These are phyloP conservation scores for Phialophora chinensis DNA, from an alignment of 2,329 filamentous ascomycete genomes.

Conservation along the genomic window DNA sequence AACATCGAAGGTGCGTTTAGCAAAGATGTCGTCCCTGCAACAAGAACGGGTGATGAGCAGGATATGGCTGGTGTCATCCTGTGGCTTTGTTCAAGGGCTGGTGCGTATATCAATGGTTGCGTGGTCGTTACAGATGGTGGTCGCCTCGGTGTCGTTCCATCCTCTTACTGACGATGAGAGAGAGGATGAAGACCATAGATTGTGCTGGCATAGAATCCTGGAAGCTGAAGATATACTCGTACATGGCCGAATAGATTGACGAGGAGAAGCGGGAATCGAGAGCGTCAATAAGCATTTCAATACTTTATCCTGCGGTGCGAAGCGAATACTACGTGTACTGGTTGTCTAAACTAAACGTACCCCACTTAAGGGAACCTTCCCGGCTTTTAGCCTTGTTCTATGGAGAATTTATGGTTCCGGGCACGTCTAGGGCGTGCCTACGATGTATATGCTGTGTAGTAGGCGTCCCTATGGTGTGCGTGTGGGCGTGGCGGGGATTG, in stretches of 20 bases:
- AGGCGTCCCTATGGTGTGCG: not conserved
- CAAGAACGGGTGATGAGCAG: conserved; percentile 64
- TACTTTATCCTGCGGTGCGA: not conserved
- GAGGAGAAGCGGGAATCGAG: not conserved
- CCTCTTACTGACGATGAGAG: conserved; percentile 55
- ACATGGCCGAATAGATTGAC: not conserved
- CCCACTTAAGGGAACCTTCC: no score
- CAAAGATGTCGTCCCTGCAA: conserved; percentile 60
- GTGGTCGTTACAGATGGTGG: conserved; percentile 69
- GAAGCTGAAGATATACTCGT: not conserved
- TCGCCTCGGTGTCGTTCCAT: conserved; percentile 62
- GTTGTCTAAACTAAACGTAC: not conserved
- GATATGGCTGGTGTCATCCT: conserved; percentile 71
- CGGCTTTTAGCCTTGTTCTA: not conserved
- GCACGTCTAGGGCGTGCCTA: no score
- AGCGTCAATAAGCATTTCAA: no score
- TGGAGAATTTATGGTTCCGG: not conserved
- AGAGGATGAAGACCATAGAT: conserved; percentile 1
- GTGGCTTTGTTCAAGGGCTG: conserved; percentile 68
- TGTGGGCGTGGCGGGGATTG: no score
- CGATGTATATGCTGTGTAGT: not conserved
- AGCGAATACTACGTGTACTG: not conserved
- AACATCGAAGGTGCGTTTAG: conserved; percentile 50
- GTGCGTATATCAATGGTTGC: conserved; percentile 70
- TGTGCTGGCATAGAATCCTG: not conserved